phyloP scores from a whole-genome alignment of 2,329 filamentous ascomycete species.

The Colletotrichum orbiculare region DNA sequence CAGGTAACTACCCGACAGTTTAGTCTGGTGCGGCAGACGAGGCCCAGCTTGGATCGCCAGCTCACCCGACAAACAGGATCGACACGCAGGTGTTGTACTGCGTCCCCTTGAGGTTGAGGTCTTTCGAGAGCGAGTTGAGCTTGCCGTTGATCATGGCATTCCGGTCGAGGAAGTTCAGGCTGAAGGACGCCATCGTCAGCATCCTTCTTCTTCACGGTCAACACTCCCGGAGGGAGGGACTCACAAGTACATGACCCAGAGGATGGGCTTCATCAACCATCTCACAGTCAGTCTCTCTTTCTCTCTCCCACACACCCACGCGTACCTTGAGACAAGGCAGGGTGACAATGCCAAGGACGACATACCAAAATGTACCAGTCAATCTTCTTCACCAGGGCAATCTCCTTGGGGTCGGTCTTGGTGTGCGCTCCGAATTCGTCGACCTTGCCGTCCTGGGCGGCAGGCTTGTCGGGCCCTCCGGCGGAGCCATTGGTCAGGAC shows the following conservation, averaged over 20 bases:
- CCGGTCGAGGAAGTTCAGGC: slow-evolving; percentile 42
- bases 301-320: not conserved
- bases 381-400: slow-evolving; percentile 48
- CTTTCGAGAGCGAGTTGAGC: slow-evolving; percentile 43
- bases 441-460: slow-evolving; percentile 9
- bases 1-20: slow-evolving; percentile 15
- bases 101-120: slow-evolving; percentile 43
- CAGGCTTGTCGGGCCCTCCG: slow-evolving; percentile 25
- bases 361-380: slow-evolving; percentile 47
- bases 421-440: slow-evolving; percentile 52
- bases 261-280: slow-evolving; percentile 39
- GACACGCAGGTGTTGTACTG: slow-evolving; percentile 44
- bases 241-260: slow-evolving; percentile 39
- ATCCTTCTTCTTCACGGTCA: slow-evolving; percentile 21
- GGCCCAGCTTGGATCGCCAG: slow-evolving; percentile 42
- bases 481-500: slow-evolving; percentile 18
- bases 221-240: not conserved
- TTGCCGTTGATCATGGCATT: slow-evolving; percentile 46
- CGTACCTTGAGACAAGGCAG: no score
- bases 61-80: slow-evolving; percentile 33
- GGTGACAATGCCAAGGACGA: no score
- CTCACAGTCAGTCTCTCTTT: not conserved
- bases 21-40: slow-evolving; percentile 32
- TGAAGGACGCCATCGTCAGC: no score
- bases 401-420: slow-evolving; percentile 52